Evolutionary conservation across 306 rosid species (phyloP).

Genomic region (Abrus precatorius): DNA sequence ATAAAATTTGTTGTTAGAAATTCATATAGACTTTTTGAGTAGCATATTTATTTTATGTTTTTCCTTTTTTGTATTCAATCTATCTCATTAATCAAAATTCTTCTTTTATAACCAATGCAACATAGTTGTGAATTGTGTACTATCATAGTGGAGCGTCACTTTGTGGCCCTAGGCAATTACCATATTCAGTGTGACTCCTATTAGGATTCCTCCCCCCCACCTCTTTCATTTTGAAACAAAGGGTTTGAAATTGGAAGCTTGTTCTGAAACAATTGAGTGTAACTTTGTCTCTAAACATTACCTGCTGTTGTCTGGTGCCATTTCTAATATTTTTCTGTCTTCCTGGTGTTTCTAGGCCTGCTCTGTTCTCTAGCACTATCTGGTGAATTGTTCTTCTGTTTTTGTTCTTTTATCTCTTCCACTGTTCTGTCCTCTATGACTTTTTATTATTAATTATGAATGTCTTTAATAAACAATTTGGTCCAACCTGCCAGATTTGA

Average conservation of each 20-base stretch:
- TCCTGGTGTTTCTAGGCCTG: not conserved
- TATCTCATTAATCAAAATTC: not conserved
- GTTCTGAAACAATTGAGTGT: not conserved
- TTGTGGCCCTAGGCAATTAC: too few relatives aligned
- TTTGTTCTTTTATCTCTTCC: not conserved
- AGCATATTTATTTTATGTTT: not conserved
- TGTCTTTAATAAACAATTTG: not conserved
- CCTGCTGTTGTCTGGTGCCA: not conserved
- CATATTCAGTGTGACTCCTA: not conserved
- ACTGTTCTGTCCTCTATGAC: not conserved
- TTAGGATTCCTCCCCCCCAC: not conserved
- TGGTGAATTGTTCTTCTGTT: not conserved
- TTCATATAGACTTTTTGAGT: not conserved
- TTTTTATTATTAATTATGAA: not conserved
- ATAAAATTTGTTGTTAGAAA: not conserved
- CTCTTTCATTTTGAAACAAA: not conserved
- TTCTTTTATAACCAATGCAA: not conserved
- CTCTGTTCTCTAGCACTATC: not conserved
- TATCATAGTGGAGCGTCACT: too few relatives aligned
- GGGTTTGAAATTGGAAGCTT: not conserved
- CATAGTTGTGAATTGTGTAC: too few relatives aligned
- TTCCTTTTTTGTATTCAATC: not conserved
- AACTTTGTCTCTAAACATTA: not conserved
- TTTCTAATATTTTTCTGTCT: not conserved
- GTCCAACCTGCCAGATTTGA: too few relatives aligned